Base-by-base conservation (phyloP, 2,329 filamentous ascomycete genomes). In the Pseudofabraea citricarpa region DNA sequence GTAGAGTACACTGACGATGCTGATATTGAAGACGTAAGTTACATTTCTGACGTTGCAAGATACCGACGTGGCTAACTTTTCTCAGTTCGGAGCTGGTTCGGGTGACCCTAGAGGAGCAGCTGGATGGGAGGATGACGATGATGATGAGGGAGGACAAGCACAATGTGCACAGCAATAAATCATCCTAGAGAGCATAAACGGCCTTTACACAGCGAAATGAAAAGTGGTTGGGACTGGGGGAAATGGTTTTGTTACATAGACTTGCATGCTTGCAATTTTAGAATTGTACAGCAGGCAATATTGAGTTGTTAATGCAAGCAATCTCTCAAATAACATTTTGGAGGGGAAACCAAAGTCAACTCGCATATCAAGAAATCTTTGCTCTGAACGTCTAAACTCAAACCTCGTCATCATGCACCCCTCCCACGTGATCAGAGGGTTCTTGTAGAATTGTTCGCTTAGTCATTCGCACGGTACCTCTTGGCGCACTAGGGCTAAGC, bases 1-100 rank as follows among this genome's bases (percentile, higher is more conserved):
- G 89, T 96, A 1, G 79, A 88, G 3, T 95, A 87, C 56, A 86
- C 95, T 49, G 78, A 79, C n/a, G 80, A 90, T 51, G 88, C 81
- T 3, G 83, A 90, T 56, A 78, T 95, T 54, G 88, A 96, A 40
- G 81, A 90, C 58, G 81, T 84, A 64, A 66, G 74, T 67, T 15
- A n/a, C n/a, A n/a, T n/a, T 6, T 43, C 4, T 32, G 27, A 37
- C 26, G 18, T 54, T 26, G 46, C 23, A 29, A 18, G 33, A 33
- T 43, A 27, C 8, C 33, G 16, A 36, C 27, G 5, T 47, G 50
- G 45, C 61, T 67, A 56, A 67, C 50, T 13, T 38, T 36, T 6
- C 39, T 15, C 49, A 84, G 70, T 90, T 90, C 72, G 87, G 87
- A 38, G 83, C 81, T 40, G 79, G 77, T 52, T 82, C 82, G 3